A percentile compares a stretch with the other conserved stretches of the same genome.
These are phyloP conservation scores for Fusarium albosuccineum DNA, from an alignment of 2,329 filamentous ascomycete genomes.

Conservation along the genomic window DNA sequence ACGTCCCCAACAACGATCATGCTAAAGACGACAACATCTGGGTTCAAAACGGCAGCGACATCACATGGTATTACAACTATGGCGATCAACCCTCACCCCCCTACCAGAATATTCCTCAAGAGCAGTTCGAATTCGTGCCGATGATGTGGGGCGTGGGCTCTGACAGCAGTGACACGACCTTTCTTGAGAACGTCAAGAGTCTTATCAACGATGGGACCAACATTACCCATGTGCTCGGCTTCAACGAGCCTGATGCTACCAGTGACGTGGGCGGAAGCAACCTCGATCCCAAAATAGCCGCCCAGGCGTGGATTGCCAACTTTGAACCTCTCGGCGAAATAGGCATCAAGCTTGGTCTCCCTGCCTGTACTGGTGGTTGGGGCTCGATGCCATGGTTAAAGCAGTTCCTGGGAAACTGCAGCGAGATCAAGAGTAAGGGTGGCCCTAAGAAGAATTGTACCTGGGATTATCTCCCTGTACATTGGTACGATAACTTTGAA, in stretches of 20 bases:
- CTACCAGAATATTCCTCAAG: constrained; percentile 63
- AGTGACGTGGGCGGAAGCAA: constrained; percentile 70
- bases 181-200: constrained; percentile 69
- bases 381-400: constrained; percentile 75
- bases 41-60: constrained; percentile 65
- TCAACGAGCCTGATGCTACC: constrained; percentile 82
- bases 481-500: constrained; percentile 78
- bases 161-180: constrained; percentile 66
- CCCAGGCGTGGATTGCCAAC: constrained; percentile 76
- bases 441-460: constrained; percentile 65
- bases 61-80: constrained; percentile 93
- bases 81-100: constrained; percentile 65
- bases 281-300: constrained; percentile 71
- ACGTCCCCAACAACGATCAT: constrained; percentile 68
- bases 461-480: constrained; percentile 73
- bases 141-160: constrained; percentile 79
- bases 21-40: constrained; percentile 76
- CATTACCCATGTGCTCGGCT: constrained; percentile 77
- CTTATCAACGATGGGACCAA: constrained; percentile 67
- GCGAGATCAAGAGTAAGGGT: constrained; percentile 64
- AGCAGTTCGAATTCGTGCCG: constrained; percentile 79
- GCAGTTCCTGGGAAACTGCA: constrained; percentile 75
- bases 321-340: constrained; percentile 75
- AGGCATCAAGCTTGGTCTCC: constrained; percentile 77
- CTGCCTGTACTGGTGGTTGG: constrained; percentile 74